Base-by-base conservation (phyloP, 306 rosid genomes). In the Cicer cuneatum region DNA sequence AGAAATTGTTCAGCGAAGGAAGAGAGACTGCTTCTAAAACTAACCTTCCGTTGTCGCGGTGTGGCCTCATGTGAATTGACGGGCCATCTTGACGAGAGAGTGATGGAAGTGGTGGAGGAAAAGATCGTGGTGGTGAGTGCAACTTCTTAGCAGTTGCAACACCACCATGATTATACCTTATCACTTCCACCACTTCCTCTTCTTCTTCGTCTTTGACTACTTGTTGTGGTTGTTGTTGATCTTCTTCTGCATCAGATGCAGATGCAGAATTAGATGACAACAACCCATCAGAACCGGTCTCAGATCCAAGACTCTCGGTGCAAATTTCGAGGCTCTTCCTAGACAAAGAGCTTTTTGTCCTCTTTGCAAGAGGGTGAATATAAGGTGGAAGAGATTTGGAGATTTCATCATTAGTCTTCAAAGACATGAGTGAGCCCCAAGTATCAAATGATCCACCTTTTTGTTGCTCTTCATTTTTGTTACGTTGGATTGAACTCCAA, bases 251-350 rank as follows among this genome's bases (percentile, higher is more conserved):
- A 37, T 83, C 90, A 6, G 67, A 74, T 63, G 81, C 90, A 0
- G 89, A 87, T 13, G 89, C 39, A 0, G 88, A 70, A 72, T 82
- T 81, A 0, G 90, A 86, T 0, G 90, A 81, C 69, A 88, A 84
- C 52, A 88, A 86, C 0, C 82, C 89, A 48, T 94, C 96, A 10
- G 96, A 88, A 72, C 96, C 97, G 11, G 96, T 89, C 80, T 94
- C 99, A n/a, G 97, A 92, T 12, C 99, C 99, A 10, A 94, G 99
- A 46, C 86, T 83, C 71, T 94, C 99, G 0, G 99, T 94, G 72
- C 99, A 94, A 16, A 94, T 83, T 59, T 85, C 45, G 12, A 94
- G 97, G 69, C 99, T 92, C 48, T 82, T 89, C 15, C 82, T 84
- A 63, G 69, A 87, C 65, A 94, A 54, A 54, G 82, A 74, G 77